Base-by-base conservation (phyloP, 345 rosid genomes). In the Sisymbrium altissimum region DNA sequence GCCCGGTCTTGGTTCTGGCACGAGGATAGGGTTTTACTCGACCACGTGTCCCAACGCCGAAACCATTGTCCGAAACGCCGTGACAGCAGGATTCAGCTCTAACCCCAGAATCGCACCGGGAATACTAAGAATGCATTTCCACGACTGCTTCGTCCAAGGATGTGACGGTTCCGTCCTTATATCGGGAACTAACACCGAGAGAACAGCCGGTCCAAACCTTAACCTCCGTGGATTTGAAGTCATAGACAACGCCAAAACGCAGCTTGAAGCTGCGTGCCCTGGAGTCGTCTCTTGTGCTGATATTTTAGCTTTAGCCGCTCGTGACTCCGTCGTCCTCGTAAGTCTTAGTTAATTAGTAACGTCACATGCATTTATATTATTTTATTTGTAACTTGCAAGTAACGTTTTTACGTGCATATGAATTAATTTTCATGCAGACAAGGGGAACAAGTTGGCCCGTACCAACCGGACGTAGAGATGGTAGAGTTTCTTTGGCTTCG, bases 221-320 rank as follows among this genome's bases (percentile, higher is more conserved):
- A 46, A 15, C 17, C 66, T 86, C 54, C 74, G 71, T 43, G 88
- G 88, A 1, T 86, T 60, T 61, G 84, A 82, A 6, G 86, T 80
- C 66, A 81, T 86, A 13, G 86, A 84, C 2, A 82, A 86, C 61
- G 89, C 89, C 43, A 86, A 86, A 67, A 70, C 84, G 0, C 80
- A 77, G 33, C 86, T 84, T 30, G 87, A 84, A 66, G 82, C 81
- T 3, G 64, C 69, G 0, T 86, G 89, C 14, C 86, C 85, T 3
- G 86, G 86, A 13, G 69, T 86, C 27, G 86, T 86, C 14, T 86
- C 90, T 9, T 86, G 90, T 64, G 83, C 90, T 7, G 90, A 86
- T 61, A 81, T 86, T 19, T 67, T 84, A 4, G 73, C 90, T 8
- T 76, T 84, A 30, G 87, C 90, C 10, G 76, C 90, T 23, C 86